phyloP scores from a whole-genome alignment of 192 early-diverging fungal species.

The Dissophora globulifera region DNA sequence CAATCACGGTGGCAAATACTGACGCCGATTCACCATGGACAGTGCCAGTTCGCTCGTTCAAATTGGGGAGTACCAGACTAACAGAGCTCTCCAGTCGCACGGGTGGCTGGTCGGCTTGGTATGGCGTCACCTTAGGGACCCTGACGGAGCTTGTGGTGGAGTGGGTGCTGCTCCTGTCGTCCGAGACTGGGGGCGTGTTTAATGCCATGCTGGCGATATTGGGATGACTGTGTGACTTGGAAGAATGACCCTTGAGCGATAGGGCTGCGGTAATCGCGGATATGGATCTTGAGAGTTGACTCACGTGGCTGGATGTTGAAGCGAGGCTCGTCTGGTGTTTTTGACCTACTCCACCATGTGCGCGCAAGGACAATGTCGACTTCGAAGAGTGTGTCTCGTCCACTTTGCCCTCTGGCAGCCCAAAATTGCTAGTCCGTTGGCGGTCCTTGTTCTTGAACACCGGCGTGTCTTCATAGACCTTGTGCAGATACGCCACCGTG shows the following conservation, averaged over 20 bases:
- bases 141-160: not conserved
- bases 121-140: constrained; percentile 34
- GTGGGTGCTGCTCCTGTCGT: not conserved
- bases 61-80: constrained; percentile 5
- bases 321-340: not conserved
- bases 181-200: not conserved
- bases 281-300: constrained; percentile 15
- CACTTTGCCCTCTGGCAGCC: constrained; percentile 18
- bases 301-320: not conserved
- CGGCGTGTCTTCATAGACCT: constrained; percentile 45
- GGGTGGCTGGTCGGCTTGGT: constrained; percentile 28
- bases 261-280: constrained; percentile 18
- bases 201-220: not conserved
- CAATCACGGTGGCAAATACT: too few relatives aligned
- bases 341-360: too few relatives aligned
- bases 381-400: not conserved
- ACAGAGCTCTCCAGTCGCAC: constrained; percentile 23
- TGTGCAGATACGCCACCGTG: constrained; percentile 51
- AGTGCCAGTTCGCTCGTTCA: constrained; percentile 3
- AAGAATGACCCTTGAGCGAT: not conserved
- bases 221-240: not conserved
- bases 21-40: too few relatives aligned
- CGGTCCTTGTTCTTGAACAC: constrained; percentile 35
- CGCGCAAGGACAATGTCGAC: too few relatives aligned
- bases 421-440: constrained; percentile 25